Evolutionary conservation across 441 rosid species (phyloP).

Genomic region (Mallotus japonicus): DNA sequence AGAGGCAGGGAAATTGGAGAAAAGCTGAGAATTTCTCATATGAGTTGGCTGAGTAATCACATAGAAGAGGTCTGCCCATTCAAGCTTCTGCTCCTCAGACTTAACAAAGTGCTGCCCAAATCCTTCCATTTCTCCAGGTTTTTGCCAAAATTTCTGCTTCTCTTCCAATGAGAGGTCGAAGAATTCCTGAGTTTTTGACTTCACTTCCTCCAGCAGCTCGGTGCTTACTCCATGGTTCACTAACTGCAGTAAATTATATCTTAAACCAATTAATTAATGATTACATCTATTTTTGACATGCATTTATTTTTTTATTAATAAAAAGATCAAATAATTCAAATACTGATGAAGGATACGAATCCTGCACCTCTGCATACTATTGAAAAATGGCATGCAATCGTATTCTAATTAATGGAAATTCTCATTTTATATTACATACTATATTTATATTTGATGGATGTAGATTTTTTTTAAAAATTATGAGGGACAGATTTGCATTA

Average conservation of each 20-base stretch:
- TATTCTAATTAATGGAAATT: too few species aligned
- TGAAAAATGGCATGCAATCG: too few species aligned
- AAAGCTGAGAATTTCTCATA: slow-evolving; percentile 17
- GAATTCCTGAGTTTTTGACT: slow-evolving; percentile 18
- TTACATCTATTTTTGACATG: too few species aligned
- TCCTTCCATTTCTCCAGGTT: slow-evolving; percentile 28
- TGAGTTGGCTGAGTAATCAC: slow-evolving; percentile 19
- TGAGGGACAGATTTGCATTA: neutral
- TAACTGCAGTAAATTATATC: slow-evolving; percentile 20
- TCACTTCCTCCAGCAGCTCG: slow-evolving; percentile 26
- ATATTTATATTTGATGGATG: too few species aligned
- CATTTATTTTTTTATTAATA: too few species aligned
- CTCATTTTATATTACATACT: too few species aligned
- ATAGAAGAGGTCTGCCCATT: slow-evolving; percentile 23
- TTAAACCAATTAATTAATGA: too few species aligned
- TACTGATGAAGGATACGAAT: too few species aligned
- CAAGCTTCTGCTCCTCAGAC: slow-evolving; percentile 36
- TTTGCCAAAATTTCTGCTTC: slow-evolving; percentile 32
- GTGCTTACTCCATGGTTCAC: slow-evolving; percentile 34
- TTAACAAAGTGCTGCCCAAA: slow-evolving; percentile 35
- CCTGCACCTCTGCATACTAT: too few species aligned
- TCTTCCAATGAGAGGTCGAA: slow-evolving; percentile 34
- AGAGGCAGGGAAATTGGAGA: slow-evolving; percentile 2
- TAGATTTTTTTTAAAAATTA: too few species aligned
- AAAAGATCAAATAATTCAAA: too few species aligned